Percentiles rank a stretch among this genome's conserved stretches.
Conservation (phyloP, 108 stramenopile species). For the Pelagomonas calceolata region DNA sequence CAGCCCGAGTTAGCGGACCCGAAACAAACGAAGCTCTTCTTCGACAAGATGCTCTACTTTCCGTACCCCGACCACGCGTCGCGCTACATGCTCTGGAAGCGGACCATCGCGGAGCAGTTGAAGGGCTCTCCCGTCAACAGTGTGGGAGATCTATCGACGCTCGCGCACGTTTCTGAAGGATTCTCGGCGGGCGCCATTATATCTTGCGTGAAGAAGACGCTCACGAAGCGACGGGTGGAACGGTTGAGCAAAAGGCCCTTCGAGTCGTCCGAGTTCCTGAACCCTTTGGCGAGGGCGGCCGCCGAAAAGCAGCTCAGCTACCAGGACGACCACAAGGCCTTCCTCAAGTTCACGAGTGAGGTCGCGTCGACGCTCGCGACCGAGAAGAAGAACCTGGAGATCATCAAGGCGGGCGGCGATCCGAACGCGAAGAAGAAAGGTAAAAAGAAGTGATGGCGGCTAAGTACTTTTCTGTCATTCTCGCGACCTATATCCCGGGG, state of each 20-base stretch:
- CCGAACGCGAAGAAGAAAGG: constrained; percentile 30
- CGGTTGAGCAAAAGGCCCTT: constrained; percentile 31
- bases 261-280: constrained; percentile 38
- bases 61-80: constrained; percentile 57
- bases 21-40: constrained; percentile 53
- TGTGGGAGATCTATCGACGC: constrained; percentile 43
- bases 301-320: neutral
- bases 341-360: constrained; percentile 42
- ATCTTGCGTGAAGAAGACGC: constrained; percentile 27
- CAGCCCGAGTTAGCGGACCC: constrained; percentile 48
- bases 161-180: constrained; percentile 57
- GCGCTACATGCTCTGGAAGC: constrained; percentile 50
- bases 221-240: constrained; percentile 44
- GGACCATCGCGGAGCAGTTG: constrained; percentile 34
- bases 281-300: constrained; percentile 11
- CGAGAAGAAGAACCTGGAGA: constrained; percentile 26
- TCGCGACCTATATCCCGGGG: no score
- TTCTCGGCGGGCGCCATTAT: constrained; percentile 55
- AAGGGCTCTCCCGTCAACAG: constrained; percentile 8
- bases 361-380: constrained; percentile 42
- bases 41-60: constrained; percentile 57
- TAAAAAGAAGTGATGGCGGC: constrained; percentile 15
- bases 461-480: no score
- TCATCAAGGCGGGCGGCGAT: constrained; percentile 5
- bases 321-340: constrained; percentile 21